Base-by-base conservation (phyloP, 768 basidiomycete species). In the Boletus subparvulus region DNA sequence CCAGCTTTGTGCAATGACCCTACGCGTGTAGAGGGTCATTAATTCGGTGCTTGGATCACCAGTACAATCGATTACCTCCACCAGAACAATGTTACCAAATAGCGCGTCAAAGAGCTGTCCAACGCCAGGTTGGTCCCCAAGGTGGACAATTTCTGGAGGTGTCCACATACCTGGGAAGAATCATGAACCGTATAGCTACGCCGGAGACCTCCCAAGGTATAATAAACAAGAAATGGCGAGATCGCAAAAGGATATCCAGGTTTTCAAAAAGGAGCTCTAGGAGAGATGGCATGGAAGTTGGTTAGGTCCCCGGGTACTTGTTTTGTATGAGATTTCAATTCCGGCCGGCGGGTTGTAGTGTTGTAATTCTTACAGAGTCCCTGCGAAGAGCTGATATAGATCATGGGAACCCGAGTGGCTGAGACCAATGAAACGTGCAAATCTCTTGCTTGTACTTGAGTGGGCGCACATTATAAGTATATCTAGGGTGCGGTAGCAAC, bases 401-500 rank as follows among this genome's bases (percentile, higher is more conserved):
- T 2, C 21, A 21, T 21, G 21, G 14, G 26, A 36, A 8, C 5
- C 19, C 44, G 3, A 32, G 9, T 4, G 28, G 28, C 30, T 3
- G 33, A 28, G 42, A 48, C 41, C 44, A 28, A 28, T 42, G 28
- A 48, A 56, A 48, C 6, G 45, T 33, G 39, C 24, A 55, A 48
- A 45, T 58, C 16, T 57, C 41, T 61, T 44, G 46, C 11, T 35
- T 44, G 32, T 39, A 50, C 39, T 39, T 7, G 48, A 47, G 10
- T 44, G 49, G 19, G 47, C 33, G 47, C 49, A 58, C 52, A 59
- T 52, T 46, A 26, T 44, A 35, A 59, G 50, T 49, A 26, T 44
- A 33, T 56, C 64, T 65, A 60, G 46, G 40, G 26, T 19, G 50
- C 61, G 41, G 40, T 26, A 50, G 54, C 44, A 19, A 30, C 24